These are phyloP conservation scores for Phytophthora macrochlamydospora DNA, from an alignment of 352 stramenopile species.

Conservation along the genomic window DNA sequence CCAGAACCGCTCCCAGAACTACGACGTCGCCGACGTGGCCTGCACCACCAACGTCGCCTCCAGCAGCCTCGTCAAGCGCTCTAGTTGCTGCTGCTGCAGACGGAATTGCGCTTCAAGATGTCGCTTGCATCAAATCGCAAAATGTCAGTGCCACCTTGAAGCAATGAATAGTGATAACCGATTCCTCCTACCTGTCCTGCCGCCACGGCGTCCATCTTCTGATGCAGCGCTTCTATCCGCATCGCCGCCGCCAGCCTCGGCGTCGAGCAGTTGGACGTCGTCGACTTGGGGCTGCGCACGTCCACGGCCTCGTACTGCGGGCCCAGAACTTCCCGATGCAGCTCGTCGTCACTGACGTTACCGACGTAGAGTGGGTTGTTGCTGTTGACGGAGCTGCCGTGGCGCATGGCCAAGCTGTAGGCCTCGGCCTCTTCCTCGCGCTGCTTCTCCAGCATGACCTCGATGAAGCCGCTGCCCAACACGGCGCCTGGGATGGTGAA, in stretches of 20 bases:
- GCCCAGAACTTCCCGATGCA: conserved; percentile 1
- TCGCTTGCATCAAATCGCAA: conserved; percentile 20
- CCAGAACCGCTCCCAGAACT: too few species aligned
- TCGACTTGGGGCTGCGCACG: conserved; percentile 15
- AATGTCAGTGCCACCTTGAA: background rate
- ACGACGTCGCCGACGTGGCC: background rate
- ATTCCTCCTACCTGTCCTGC: conserved; percentile 38
- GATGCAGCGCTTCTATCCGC: conserved; percentile 34
- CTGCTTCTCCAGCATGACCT: conserved; percentile 76
- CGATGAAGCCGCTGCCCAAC: conserved; percentile 66
- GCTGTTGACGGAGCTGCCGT: conserved; percentile 15
- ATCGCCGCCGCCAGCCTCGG: conserved; percentile 28
- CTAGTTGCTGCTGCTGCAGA: conserved; percentile 46
- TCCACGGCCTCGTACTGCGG: conserved; percentile 7
- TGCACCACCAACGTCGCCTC: conserved; percentile 19
- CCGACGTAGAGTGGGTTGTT: conserved; percentile 27
- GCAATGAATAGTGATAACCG: background rate
- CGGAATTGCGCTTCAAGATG: conserved; percentile 40
- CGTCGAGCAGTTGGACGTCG: conserved; percentile 20
- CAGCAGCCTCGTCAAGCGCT: conserved; percentile 38
- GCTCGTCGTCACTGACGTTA: conserved; percentile 26
- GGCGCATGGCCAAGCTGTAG: conserved; percentile 36
- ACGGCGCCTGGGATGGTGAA: conserved; percentile 70
- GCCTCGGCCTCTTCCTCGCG: conserved; percentile 44
- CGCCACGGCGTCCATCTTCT: conserved; percentile 38